Evolutionary conservation across 2,329 filamentous ascomycete genomes (phyloP), one percentile per base, ranked within the genome.

Genomic region (Capronia americana): DNA sequence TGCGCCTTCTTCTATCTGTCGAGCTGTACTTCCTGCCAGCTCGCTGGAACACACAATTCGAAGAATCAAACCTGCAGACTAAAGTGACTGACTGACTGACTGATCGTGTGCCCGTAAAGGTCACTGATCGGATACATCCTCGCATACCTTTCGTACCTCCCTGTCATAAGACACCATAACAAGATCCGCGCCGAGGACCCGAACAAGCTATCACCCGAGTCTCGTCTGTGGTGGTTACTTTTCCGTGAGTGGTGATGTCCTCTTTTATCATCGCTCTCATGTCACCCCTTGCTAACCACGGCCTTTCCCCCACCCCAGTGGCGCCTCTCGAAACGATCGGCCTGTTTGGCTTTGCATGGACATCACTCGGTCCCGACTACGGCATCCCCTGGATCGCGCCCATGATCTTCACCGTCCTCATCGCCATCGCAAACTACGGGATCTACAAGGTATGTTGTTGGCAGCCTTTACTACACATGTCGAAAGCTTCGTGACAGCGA

Each of bases 261-360:
- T 34, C 17, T 28, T 6, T 6, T 17, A n/a, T 10, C 6, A 17
- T 8, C n/a, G 11, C 53, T 38, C 26, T 14, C n/a, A 34, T 41
- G n/a, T 28, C 55, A 23, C 4, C 28, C 28, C 53, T 34, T 34
- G 24, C 28, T 55, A 20, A 53, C 48, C 30, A 54, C 14, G 17
- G 14, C 17, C 4, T 48, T n/a, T n/a, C n/a, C n/a, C n/a, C 30
- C 57, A 20, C 6, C 58, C 20, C n/a, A 79, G 78, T 85, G 4
- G 86, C 84, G 0, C 86, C 86, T 0, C 80, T 86, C 6, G 80
- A 87, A 41, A 81, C 85, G 1, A 81, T 88, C 53, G 87, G 88
- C 8, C 78, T 90, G 1, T 81, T 88, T 59, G 84, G 86, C 1
- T 89, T 89, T 67, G 85, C 85, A 1, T 88, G 85, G 84, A 85